Conservation (phyloP, 768 basidiomycete species). For the Tylopilus rubrobrunneus region DNA sequence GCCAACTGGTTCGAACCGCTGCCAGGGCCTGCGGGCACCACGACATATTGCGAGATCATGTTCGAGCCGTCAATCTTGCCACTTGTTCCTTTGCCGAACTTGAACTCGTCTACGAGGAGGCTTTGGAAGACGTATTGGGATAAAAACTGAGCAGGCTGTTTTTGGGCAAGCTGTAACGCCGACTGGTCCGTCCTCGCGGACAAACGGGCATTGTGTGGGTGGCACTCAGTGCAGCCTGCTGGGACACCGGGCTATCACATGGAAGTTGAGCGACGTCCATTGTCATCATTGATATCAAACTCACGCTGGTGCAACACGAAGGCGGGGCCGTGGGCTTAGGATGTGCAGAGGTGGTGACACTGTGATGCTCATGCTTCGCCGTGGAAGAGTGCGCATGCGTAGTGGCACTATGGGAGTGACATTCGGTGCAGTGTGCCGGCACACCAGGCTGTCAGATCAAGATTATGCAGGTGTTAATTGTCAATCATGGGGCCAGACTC, state of each 20-base stretch:
- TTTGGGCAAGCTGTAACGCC: not conserved
- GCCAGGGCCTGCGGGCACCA: not conserved
- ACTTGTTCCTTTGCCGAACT: not conserved
- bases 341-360: too few species aligned
- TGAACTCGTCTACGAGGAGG: constrained; percentile 6
- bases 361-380: too few species aligned
- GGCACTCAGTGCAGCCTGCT: not conserved
- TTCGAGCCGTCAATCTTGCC: constrained; percentile 1
- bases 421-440: too few species aligned
- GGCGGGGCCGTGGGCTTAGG: too few species aligned
- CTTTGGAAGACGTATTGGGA: not conserved
- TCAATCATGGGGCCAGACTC: not conserved
- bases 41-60: constrained; percentile 3
- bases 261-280: not conserved
- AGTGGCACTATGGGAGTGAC: too few species aligned
- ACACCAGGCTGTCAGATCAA: too few species aligned
- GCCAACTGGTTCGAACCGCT: not conserved
- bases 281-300: too few species aligned
- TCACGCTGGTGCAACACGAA: too few species aligned
- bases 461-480: not conserved
- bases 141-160: not conserved
- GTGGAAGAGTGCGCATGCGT: too few species aligned
- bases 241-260: not conserved
- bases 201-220: not conserved
- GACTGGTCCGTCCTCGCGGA: not conserved